phyloP scores from a whole-genome alignment of 2,329 filamentous ascomycete genomes.

The Byssothecium circinans region DNA sequence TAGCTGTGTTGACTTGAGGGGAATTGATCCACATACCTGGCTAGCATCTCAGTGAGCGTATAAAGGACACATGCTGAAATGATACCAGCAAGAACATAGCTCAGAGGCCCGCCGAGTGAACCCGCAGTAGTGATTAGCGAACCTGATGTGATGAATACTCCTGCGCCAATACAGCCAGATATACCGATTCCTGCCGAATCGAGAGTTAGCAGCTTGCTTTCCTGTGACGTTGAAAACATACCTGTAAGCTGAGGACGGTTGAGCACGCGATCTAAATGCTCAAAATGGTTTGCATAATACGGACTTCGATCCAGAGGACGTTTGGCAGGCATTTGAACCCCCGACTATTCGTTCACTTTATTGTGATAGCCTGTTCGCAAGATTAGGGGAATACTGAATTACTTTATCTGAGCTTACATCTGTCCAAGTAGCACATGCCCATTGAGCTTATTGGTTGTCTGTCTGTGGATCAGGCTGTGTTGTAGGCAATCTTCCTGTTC shows the following conservation, averaged over 20 bases:
- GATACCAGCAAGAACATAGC: conserved; percentile 23
- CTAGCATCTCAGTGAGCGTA: conserved; percentile 27
- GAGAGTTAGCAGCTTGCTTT: background rate
- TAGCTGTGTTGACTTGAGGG: no score
- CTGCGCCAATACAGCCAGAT: conserved; percentile 23
- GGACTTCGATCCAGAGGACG: conserved; percentile 23
- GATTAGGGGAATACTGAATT: no score
- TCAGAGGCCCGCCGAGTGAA: conserved; percentile 22
- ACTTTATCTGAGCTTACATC: no score
- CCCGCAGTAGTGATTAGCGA: conserved; percentile 21
- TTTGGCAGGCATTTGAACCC: conserved; percentile 3
- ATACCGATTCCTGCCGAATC: conserved; percentile 23
- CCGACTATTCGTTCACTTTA: background rate
- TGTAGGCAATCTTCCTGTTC: no score
- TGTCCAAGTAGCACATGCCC: no score
- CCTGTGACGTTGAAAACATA: background rate
- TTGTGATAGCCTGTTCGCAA: no score
- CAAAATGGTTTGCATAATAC: conserved; percentile 18
- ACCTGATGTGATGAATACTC: conserved; percentile 22
- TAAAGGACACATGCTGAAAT: conserved; percentile 25
- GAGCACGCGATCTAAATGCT: conserved; percentile 25
- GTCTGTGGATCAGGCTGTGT: conserved; percentile 1
- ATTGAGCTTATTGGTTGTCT: no score
- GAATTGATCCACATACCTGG: no score
- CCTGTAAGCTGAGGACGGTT: conserved; percentile 24